Base-by-base conservation (phyloP, 1,139 yeast species). In the Geotrichum bryndzae region DNA sequence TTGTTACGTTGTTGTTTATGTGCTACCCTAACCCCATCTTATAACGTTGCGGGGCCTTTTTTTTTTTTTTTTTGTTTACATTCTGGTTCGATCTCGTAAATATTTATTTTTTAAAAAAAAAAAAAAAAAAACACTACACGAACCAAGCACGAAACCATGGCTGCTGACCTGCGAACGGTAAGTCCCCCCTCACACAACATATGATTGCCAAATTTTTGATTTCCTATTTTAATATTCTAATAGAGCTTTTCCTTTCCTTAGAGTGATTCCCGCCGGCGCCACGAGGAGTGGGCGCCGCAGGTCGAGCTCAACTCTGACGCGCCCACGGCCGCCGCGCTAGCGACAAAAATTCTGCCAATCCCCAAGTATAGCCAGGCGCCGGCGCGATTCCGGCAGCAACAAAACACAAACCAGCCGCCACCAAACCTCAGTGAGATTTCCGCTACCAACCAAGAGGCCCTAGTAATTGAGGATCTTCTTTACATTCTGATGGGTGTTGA, bases 401-500 rank as follows among this genome's bases (percentile, higher is more conserved):
- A 41, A 13, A 41, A 41, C 48, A 41, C 18, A n/a, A 41, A 41
- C 8, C 58, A 62, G n/a, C 27, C 51, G 45, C 60, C 55, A 13
- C 56, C 53, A 13, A 51, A 53, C 18, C 58, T 63, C 15, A 64
- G 61, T 13, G 60, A 83, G 80, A 65, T 74, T 79, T 27, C 60
- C 15, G 45, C 54, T 4, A 72, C 81, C 60, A 75, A 80, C 2
- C 96, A 90, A 71, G 96, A 90, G 70, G 86, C 88, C 0, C 77
- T 87, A 23, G 80, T 92, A 0, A 79, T 88, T 38, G 81, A 83
- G 64, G 99, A 94, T 71, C 72, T 91, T 15, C 69, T 90, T 25
- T 82, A 81, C 67, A 85, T 88, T 1, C 74, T 94, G 31, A 68
- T 86, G 58, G 98, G 98, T 0, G 76, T 83, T 53, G 96, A 91